Conservation (phyloP, 441 rosid species). For the Corymbia citriodora region DNA sequence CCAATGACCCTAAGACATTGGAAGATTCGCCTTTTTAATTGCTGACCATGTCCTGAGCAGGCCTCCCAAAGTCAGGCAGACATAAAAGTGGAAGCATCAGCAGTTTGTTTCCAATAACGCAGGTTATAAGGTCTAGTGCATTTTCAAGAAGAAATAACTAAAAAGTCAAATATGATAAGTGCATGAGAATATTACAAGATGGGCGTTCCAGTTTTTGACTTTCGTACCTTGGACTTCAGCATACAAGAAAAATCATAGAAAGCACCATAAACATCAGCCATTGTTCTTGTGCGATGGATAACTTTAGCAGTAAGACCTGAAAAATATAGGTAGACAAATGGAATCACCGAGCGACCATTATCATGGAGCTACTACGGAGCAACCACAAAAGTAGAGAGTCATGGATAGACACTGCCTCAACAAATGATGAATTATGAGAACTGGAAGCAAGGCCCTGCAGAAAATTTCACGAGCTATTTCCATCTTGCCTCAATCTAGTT, state of each 20-base stretch:
- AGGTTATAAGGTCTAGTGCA: neutral
- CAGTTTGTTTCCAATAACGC: neutral
- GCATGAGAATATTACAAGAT: neutral
- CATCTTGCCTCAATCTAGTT: neutral
- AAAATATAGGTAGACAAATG: neutral
- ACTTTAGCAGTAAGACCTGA: slow-evolving; percentile 94
- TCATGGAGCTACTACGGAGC: neutral
- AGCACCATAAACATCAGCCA: slow-evolving; percentile 91
- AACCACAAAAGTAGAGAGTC: neutral
- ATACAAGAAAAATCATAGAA: slow-evolving; percentile 78
- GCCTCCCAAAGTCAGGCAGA: neutral
- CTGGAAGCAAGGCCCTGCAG: neutral
- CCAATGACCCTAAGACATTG: neutral
- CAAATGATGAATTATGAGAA: neutral
- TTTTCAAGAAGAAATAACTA: neutral
- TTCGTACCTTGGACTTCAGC: slow-evolving; percentile 68
- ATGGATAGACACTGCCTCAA: neutral
- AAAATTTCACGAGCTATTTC: neutral
- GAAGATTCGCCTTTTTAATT: neutral
- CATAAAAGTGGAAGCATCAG: neutral
- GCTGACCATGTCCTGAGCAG: neutral
- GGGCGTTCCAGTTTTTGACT: neutral
- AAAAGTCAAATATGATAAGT: neutral
- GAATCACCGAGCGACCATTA: neutral
- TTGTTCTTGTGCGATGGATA: slow-evolving; percentile 66